These are phyloP conservation scores for Posidonia australis DNA, from an alignment of 106 monocot species.

Conservation along the genomic window DNA sequence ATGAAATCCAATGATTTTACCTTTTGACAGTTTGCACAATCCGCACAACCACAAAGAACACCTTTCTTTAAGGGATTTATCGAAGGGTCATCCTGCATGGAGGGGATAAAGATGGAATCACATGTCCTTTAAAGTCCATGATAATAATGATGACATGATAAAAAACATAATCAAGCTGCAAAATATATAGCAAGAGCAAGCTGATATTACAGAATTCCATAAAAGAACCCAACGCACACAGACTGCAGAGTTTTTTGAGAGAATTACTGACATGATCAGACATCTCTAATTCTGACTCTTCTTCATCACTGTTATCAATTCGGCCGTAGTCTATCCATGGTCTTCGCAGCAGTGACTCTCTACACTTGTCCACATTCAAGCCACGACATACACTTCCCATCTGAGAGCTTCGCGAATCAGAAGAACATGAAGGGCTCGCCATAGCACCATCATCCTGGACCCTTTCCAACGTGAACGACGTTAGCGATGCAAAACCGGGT, in stretches of 20 bases:
- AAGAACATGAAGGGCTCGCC: constrained; percentile 5
- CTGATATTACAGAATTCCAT: neutral
- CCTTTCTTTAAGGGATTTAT: constrained; percentile 40
- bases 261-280: constrained; percentile 29
- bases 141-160: neutral
- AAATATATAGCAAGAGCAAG: neutral
- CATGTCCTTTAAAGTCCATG: too few relatives aligned
- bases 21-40: constrained; percentile 68
- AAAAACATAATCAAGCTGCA: neutral
- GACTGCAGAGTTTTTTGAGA: neutral
- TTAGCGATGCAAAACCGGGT: constrained; percentile 54
- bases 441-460: constrained; percentile 13
- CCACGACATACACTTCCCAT: constrained; percentile 12
- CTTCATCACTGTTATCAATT: constrained; percentile 42
- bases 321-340: constrained; percentile 59
- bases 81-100: neutral
- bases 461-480: constrained; percentile 40
- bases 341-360: constrained; percentile 44
- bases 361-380: constrained; percentile 23
- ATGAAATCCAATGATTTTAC: constrained; percentile 15
- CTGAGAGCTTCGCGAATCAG: constrained; percentile 10
- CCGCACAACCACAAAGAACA: constrained; percentile 60
- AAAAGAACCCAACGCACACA: neutral
- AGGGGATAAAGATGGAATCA: neutral
- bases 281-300: constrained; percentile 37